phyloP scores from a whole-genome alignment of 495 filamentous ascomycete species.

The Filosporella fistucella region DNA sequence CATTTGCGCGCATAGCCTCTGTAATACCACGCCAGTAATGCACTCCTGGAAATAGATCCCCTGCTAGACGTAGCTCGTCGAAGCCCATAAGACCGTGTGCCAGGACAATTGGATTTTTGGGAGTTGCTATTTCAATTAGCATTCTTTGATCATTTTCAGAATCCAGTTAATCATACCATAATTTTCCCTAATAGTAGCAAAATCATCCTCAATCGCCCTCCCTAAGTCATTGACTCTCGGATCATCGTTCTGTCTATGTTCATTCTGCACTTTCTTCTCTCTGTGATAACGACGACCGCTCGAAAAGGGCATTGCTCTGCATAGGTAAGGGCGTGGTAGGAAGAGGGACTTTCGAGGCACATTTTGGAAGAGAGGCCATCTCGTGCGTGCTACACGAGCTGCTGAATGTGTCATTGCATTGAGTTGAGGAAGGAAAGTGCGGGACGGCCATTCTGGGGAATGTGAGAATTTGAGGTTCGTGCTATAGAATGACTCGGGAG shows the following conservation, averaged over 20 bases:
- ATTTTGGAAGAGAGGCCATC: conserved; percentile 15
- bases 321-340: too few species aligned
- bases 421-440: conserved; percentile 9
- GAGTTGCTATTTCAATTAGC: conserved; percentile 37
- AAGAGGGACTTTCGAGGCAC: not conserved
- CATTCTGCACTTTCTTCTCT: too few species aligned
- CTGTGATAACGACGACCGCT: too few species aligned
- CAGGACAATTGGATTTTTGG: conserved; percentile 72
- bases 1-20: conserved; percentile 67
- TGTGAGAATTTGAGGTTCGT: conserved; percentile 9
- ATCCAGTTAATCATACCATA: conserved; percentile 51
- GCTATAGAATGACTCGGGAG: conserved; percentile 7
- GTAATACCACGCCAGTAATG: conserved; percentile 92
- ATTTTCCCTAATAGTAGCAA: conserved; percentile 60
- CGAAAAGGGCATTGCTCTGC: too few species aligned
- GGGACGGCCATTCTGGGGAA: conserved; percentile 15
- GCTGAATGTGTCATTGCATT: conserved; percentile 22
- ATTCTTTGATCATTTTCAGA: not conserved
- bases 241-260: too few species aligned
- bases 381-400: conserved; percentile 22
- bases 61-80: conserved; percentile 71
- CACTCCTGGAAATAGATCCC: conserved; percentile 66
- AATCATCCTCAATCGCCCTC: conserved; percentile 71
- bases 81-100: conserved; percentile 93
- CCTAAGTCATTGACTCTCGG: conserved; percentile 60